Evolutionary conservation across 2,329 filamentous ascomycete species (phyloP).

Genomic region (Pseudocercospora cruenta): DNA sequence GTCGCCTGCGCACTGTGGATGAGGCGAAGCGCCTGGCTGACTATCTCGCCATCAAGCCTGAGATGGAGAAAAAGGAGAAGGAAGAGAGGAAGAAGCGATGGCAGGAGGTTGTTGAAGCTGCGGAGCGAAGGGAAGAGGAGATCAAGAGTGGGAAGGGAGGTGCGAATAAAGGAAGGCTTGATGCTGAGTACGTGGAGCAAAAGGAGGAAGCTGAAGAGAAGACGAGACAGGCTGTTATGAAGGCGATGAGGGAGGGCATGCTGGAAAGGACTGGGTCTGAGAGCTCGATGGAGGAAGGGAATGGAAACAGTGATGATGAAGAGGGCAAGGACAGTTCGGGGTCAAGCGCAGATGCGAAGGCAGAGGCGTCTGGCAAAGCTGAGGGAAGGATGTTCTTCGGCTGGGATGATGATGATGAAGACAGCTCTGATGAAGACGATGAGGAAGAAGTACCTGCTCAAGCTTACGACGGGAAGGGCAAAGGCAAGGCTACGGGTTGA

Average conservation of each 20-base stretch:
- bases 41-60: slow-evolving; percentile 91
- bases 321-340: slow-evolving; percentile 37
- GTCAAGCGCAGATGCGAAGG: slow-evolving; percentile 33
- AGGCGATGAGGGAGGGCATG: slow-evolving; percentile 66
- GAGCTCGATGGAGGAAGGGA: slow-evolving; percentile 49
- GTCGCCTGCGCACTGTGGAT: slow-evolving; percentile 85
- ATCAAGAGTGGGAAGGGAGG: slow-evolving; percentile 73
- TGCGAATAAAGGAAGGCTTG: slow-evolving; percentile 61
- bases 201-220: slow-evolving; percentile 88
- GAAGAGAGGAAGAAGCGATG: slow-evolving; percentile 82
- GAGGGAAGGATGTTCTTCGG: slow-evolving; percentile 65
- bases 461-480: slow-evolving; percentile 47
- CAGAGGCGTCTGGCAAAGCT: slow-evolving; percentile 43
- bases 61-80: slow-evolving; percentile 94
- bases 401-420: slow-evolving; percentile 73
- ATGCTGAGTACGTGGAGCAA: slow-evolving; percentile 92
- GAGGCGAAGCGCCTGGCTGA: slow-evolving; percentile 95
- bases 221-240: slow-evolving; percentile 74
- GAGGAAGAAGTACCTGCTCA: slow-evolving; percentile 39
- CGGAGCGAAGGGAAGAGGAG: slow-evolving; percentile 82
- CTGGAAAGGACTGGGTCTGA: slow-evolving; percentile 50
- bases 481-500: slow-evolving; percentile 40
- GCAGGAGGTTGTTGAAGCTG: slow-evolving; percentile 83
- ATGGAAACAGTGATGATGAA: slow-evolving; percentile 42
- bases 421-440: slow-evolving; percentile 53